Conservation (phyloP, 2,329 filamentous ascomycete species). For the Ophiostoma perfectum region DNA sequence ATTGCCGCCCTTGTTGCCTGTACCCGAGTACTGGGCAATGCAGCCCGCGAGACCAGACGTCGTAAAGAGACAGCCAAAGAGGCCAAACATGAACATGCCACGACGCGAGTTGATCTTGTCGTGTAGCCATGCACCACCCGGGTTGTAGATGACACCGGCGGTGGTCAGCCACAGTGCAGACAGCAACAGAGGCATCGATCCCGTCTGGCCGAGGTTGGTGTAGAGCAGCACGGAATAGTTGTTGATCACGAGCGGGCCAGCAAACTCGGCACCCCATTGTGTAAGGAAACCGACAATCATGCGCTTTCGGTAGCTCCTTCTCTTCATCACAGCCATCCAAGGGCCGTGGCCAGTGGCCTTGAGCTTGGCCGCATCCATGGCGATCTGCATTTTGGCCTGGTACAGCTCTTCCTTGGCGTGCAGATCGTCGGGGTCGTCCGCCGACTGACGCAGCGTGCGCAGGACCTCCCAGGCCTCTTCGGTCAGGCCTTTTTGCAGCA, state of each 20-base stretch:
- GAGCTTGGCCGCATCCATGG: slow-evolving; percentile 40
- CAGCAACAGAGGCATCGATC: slow-evolving; percentile 38
- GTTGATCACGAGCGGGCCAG: slow-evolving; percentile 47
- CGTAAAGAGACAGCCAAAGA: slow-evolving; percentile 39
- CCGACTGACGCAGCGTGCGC: slow-evolving; percentile 35
- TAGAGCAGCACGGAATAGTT: slow-evolving; percentile 38
- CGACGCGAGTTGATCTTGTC: slow-evolving; percentile 46
- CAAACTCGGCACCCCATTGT: slow-evolving; percentile 50
- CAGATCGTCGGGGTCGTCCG: slow-evolving; percentile 38
- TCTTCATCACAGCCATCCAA: slow-evolving; percentile 41
- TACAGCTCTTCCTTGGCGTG: slow-evolving; percentile 43
- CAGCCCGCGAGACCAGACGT: slow-evolving; percentile 35
- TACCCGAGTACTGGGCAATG: slow-evolving; percentile 36
- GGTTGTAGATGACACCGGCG: slow-evolving; percentile 46
- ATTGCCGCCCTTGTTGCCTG: slow-evolving; percentile 37
- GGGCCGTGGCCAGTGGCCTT: slow-evolving; percentile 36
- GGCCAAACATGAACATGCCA: slow-evolving; percentile 38
- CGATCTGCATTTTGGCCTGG: slow-evolving; percentile 43
- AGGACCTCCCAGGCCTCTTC: slow-evolving; percentile 44
- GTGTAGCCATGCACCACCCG: slow-evolving; percentile 44
- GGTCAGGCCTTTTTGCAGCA: slow-evolving; percentile 41
- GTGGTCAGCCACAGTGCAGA: slow-evolving; percentile 41
- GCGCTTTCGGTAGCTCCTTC: slow-evolving; percentile 46
- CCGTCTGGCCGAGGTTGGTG: slow-evolving; percentile 32
- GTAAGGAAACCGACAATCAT: slow-evolving; percentile 49